These are phyloP conservation scores for Lolium rigidum DNA, from an alignment of 176 grass and related monocot species.

Conservation along the genomic window DNA sequence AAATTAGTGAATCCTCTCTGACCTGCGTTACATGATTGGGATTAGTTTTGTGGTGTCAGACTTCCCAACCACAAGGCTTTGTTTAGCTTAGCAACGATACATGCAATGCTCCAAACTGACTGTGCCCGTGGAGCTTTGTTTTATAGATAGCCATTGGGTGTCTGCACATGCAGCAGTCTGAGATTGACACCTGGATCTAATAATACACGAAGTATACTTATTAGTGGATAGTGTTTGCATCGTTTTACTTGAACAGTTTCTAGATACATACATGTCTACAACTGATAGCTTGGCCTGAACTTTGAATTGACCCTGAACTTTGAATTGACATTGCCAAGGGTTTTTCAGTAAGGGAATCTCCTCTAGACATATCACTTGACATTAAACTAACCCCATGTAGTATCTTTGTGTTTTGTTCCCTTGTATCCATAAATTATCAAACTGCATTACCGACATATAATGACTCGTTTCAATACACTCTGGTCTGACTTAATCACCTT, in stretches of 20 bases:
- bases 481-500: neutral
- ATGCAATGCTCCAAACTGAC: slow-evolving; percentile 36
- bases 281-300: slow-evolving; percentile 17
- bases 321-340: neutral
- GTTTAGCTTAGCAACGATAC: slow-evolving; percentile 21
- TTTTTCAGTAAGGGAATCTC: neutral
- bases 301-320: neutral
- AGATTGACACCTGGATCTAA: slow-evolving; percentile 25
- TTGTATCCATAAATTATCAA: neutral
- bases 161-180: neutral
- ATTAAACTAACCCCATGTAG: neutral
- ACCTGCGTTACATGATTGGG: slow-evolving; percentile 42
- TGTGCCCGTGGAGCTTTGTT: slow-evolving; percentile 8
- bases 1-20: slow-evolving; percentile 15
- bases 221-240: neutral
- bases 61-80: slow-evolving; percentile 38
- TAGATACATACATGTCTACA: neutral
- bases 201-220: neutral
- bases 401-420: neutral
- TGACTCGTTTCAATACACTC: neutral
- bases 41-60: slow-evolving; percentile 39
- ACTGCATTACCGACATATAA: neutral
- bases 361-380: neutral
- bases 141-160: neutral
- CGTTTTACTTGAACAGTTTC: neutral